Evolutionary conservation across 2,329 filamentous ascomycete species (phyloP), one percentile per base, ranked within the genome.

Genomic region (Exutisphaerella laricina): DNA sequence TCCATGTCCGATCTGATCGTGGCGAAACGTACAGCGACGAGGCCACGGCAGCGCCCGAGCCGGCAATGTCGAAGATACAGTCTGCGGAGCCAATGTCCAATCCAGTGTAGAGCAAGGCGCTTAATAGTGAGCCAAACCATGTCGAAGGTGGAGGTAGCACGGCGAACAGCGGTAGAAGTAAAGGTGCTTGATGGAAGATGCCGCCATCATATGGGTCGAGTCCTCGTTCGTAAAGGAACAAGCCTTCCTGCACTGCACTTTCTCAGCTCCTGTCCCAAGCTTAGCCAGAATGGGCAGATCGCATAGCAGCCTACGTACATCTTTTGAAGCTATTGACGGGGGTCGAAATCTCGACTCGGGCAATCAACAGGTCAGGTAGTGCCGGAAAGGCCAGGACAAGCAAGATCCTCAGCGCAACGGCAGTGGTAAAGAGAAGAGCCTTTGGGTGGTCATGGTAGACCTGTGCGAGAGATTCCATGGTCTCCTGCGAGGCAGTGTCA

Each of bases 251-350:
- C 42, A 97, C 88, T 94, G 57, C 44, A 34, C 43, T 36, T 14
- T 51, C 54, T 61, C 56, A 62, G 58, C 57, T 57, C 47, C 50
- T 58, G 49, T 39, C 33, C 41, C 14, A 31, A 28, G 13, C 50
- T 48, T 44, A 50, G 48, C 49, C 45, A 22, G 5, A 17, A 21
- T 25, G 38, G 34, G 43, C 25, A 32, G 3, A 12, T 12, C 29
- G 17, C 35, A 14, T 22, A 2, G 3, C 28, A 14, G 17, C 33
- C 22, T 13, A 67, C 84, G 66, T 75, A 94, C 89, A 73, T 79
- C 92, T 80, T 73, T 97, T 97, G 78, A 96, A 98, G 77, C 90
- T 95, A 57, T 88, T 96, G 34, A 97, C 85, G 28, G 92, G 90
- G 16, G 92, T 98, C 32, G 92, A 96, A 59, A 98, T 84, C 73